phyloP scores from a whole-genome alignment of 805 yeast genomes.

The Wickerhamiella hasegawae region DNA sequence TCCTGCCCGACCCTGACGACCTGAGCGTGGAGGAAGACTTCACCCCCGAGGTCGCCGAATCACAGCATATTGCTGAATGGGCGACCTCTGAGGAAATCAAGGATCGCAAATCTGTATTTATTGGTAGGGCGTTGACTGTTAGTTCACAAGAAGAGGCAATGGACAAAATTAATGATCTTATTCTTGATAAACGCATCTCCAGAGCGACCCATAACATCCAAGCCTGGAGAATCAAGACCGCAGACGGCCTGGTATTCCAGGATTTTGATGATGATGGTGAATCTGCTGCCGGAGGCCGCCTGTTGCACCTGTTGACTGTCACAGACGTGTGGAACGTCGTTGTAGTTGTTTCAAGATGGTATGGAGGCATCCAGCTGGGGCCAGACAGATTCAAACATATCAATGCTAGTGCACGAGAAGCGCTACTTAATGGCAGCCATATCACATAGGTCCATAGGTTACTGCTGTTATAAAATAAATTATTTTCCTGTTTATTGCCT shows the following conservation, averaged over 20 bases:
- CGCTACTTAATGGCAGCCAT: constrained; percentile 50
- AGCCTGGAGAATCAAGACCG: constrained; percentile 64
- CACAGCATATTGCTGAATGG: constrained; percentile 46
- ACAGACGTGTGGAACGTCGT: constrained; percentile 68
- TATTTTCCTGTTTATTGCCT: too few species aligned
- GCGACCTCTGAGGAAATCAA: constrained; percentile 52
- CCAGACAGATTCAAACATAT: constrained; percentile 87
- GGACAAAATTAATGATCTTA: constrained; percentile 33
- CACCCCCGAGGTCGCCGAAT: constrained; percentile 1
- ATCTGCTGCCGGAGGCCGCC: constrained; percentile 82
- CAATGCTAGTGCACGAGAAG: constrained; percentile 76
- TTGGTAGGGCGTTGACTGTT: constrained; percentile 56
- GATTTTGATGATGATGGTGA: constrained; percentile 98
- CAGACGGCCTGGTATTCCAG: constrained; percentile 36
- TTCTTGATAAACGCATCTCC: constrained; percentile 48
- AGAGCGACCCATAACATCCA: constrained; percentile 68
- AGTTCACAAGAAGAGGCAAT: constrained; percentile 53
- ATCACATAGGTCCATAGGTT: constrained; percentile 8
- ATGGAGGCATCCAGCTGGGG: constrained; percentile 80
- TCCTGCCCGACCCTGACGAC: constrained; percentile 14
- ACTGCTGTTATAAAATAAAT: too few species aligned
- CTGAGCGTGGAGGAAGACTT: constrained; percentile 2
- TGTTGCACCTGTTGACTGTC: constrained; percentile 56
- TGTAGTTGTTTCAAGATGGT: constrained; percentile 85
- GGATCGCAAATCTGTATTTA: constrained; percentile 75